These are phyloP conservation scores for Dipteronia sinensis DNA, from an alignment of 345 rosid species.

Conservation along the genomic window DNA sequence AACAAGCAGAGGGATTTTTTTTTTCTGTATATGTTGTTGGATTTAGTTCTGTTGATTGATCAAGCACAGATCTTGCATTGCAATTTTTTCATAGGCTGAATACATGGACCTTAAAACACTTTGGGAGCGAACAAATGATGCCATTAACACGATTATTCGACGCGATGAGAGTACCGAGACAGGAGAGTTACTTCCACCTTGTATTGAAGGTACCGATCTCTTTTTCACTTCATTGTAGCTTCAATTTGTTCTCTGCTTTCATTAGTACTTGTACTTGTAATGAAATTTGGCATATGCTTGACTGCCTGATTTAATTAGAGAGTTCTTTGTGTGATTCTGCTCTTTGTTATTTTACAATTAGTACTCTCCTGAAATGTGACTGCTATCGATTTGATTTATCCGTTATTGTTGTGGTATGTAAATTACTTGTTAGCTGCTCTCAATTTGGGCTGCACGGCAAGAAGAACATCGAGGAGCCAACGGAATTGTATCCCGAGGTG, in stretches of 20 bases:
- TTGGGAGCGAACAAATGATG: constrained; percentile 60
- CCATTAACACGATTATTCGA: constrained; percentile 64
- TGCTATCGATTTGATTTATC: constrained; percentile 4
- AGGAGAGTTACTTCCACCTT: constrained; percentile 66
- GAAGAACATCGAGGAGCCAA: constrained; percentile 64
- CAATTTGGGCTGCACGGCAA: constrained; percentile 63
- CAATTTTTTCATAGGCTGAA: constrained; percentile 48
- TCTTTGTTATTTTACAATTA: constrained; percentile 5
- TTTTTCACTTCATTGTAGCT: background rate
- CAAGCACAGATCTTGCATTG: constrained; percentile 18
- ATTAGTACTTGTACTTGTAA: background rate
- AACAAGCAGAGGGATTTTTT: constrained; percentile 2
- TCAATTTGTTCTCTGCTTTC: constrained; percentile 8
- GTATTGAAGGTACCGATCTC: constrained; percentile 62
- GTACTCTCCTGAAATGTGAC: background rate
- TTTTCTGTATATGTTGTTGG: background rate
- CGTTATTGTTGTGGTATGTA: background rate
- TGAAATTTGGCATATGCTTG: background rate
- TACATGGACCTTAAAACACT: constrained; percentile 63
- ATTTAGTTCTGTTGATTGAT: constrained; percentile 10
- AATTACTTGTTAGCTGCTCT: constrained; percentile 62
- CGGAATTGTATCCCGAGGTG: constrained; percentile 44
- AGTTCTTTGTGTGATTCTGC: background rate
- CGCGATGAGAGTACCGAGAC: constrained; percentile 63
- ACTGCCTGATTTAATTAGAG: constrained; percentile 10